phyloP scores from a whole-genome alignment of 768 basidiomycete genomes.

The Clathrus columnatus region DNA sequence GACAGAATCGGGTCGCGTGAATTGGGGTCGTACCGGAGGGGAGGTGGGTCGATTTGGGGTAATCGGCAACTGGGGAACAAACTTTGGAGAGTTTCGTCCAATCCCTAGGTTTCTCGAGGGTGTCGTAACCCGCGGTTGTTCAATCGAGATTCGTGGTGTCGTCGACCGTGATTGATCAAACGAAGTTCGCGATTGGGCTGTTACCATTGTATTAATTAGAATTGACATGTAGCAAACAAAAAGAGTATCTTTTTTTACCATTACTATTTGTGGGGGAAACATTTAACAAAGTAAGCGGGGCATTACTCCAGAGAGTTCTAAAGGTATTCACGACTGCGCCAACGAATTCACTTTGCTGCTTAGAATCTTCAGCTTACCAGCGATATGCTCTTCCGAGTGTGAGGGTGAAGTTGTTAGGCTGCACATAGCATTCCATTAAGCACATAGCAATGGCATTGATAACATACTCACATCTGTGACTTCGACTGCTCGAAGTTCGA shows the following conservation, averaged over 20 bases:
- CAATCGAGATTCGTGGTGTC: background rate
- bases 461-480: conserved; percentile 56
- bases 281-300: conserved; percentile 6
- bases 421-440: conserved; percentile 15
- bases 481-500: conserved; percentile 74
- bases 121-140: background rate
- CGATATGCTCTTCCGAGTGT: conserved; percentile 83
- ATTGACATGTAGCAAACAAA: too few relatives aligned
- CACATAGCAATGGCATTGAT: conserved; percentile 6
- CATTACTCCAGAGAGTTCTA: conserved; percentile 19
- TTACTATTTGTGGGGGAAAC: background rate
- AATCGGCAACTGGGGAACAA: background rate
- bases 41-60: background rate
- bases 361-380: conserved; percentile 75
- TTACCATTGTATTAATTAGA: background rate
- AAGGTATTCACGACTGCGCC: conserved; percentile 56
- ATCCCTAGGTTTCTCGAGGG: background rate
- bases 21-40: background rate
- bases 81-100: conserved; percentile 3
- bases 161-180: background rate
- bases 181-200: background rate
- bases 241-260: too few relatives aligned
- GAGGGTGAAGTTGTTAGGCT: conserved; percentile 67
- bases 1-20: background rate
- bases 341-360: conserved; percentile 70